Evolutionary conservation across 495 filamentous ascomycete species (phyloP).

Genomic region (Aeminium ludgeri): DNA sequence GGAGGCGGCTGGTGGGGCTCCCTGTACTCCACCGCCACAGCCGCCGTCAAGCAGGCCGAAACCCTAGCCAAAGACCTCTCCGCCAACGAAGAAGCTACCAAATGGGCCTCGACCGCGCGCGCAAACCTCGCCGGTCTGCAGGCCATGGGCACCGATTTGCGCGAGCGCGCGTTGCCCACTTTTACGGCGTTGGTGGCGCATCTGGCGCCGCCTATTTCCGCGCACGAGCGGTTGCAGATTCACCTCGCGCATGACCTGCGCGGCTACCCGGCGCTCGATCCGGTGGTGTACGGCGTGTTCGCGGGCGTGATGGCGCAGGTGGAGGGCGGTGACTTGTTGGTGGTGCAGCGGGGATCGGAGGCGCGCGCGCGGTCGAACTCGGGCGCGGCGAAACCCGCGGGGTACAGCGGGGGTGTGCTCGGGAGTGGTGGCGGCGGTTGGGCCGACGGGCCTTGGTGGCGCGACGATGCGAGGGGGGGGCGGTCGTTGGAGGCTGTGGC

Average conservation of each 20-base stretch:
- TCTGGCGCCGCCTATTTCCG: conserved; percentile 89
- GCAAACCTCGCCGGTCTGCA: conserved; percentile 22
- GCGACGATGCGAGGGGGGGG: conserved; percentile 42
- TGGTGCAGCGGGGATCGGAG: conserved; percentile 83
- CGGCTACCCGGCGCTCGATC: conserved; percentile 86
- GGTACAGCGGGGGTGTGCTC: conserved; percentile 35
- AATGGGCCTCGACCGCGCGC: conserved; percentile 55
- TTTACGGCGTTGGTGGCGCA: conserved; percentile 89
- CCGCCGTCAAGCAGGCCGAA: conserved; percentile 89
- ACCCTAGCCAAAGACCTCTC: conserved; percentile 87
- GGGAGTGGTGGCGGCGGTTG: conserved; percentile 35
- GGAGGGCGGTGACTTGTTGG: conserved; percentile 91
- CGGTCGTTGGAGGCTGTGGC: conserved; percentile 66
- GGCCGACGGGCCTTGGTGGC: conserved; percentile 95
- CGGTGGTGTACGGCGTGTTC: conserved; percentile 83
- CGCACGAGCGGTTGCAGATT: conserved; percentile 93
- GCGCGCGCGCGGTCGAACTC: conserved; percentile 42
- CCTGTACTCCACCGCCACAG: conserved; percentile 46
- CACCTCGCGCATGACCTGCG: conserved; percentile 93
- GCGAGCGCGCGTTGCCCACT: conserved; percentile 77
- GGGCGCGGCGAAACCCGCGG: conserved; percentile 36
- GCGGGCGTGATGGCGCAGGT: conserved; percentile 96
- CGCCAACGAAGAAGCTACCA: conserved; percentile 87
- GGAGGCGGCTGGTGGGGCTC: conserved; percentile 88
- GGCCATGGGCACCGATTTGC: conserved; percentile 84